phyloP scores from a whole-genome alignment of 2,329 filamentous ascomycete species.

The Colletotrichum gloeosporioides region DNA sequence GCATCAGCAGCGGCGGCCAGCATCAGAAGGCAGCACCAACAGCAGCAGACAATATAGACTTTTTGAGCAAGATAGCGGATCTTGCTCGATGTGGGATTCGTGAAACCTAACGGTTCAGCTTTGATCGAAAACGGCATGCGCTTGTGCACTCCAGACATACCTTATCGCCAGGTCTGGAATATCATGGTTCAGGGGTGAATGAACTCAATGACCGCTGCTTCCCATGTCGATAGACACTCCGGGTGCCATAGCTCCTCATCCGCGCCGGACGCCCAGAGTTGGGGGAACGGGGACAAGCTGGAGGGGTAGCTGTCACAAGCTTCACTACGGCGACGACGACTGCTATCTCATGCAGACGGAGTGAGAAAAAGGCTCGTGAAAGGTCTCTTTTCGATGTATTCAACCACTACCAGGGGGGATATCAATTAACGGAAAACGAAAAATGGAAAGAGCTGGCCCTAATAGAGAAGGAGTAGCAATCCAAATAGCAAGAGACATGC shows the following conservation, averaged over 20 bases:
- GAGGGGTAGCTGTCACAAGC: background rate
- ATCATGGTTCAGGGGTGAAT: background rate
- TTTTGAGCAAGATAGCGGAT: background rate
- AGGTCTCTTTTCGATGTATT: background rate
- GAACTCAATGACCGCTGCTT: background rate
- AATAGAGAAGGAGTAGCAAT: background rate
- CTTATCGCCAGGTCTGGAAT: background rate
- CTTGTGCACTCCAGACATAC: background rate
- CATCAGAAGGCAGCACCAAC: background rate
- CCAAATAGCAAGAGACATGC: background rate
- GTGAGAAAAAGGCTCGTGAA: background rate
- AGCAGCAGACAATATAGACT: background rate
- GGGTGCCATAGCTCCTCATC: background rate
- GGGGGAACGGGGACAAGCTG: background rate
- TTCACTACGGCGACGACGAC: background rate
- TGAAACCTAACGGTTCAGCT: background rate
- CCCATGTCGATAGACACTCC: background rate
- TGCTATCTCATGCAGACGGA: background rate
- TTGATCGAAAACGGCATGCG: background rate
- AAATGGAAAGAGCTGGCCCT: background rate
- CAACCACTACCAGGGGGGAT: constrained; percentile 1
- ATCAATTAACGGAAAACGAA: background rate
- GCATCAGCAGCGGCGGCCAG: background rate
- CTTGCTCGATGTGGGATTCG: background rate
- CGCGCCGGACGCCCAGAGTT: background rate